A percentile compares a stretch with the other conserved stretches of the same genome.
These are phyloP conservation scores for Malania oleifera DNA, from an alignment of 164 flowering plant genomes.

Conservation along the genomic window DNA sequence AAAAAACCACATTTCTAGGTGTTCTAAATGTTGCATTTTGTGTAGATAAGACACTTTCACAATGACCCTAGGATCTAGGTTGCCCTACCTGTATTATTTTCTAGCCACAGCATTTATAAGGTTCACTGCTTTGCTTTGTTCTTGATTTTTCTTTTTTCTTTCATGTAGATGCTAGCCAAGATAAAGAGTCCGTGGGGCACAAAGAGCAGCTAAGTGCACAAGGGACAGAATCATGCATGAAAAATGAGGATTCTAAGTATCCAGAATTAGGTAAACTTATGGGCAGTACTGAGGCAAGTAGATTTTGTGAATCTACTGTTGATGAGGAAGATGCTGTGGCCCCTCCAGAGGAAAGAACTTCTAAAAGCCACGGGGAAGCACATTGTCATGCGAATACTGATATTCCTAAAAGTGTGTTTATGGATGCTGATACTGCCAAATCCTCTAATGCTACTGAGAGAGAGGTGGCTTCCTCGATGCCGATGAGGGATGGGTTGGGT, in stretches of 20 bases:
- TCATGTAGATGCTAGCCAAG: constrained; percentile 41
- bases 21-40: background rate
- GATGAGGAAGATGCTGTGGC: constrained; percentile 12
- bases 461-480: constrained; percentile 9
- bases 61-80: background rate
- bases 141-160: constrained; percentile 26
- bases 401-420: constrained; percentile 7
- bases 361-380: constrained; percentile 3
- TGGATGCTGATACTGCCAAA: constrained; percentile 9
- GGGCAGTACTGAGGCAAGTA: constrained; percentile 9
- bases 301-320: constrained; percentile 12
- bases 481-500: constrained; percentile 12
- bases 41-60: background rate
- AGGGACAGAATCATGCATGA: constrained; percentile 7
- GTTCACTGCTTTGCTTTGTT: constrained; percentile 14
- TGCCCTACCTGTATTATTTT: constrained; percentile 7
- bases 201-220: constrained; percentile 15
- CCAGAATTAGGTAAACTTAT: constrained; percentile 12
- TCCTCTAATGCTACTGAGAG: constrained; percentile 10
- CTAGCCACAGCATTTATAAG: constrained; percentile 12
- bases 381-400: constrained; percentile 9
- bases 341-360: constrained; percentile 7
- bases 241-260: constrained; percentile 11
- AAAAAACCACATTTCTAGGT: background rate
- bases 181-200: constrained; percentile 21